Percentiles rank a stretch among this genome's conserved stretches.
These are phyloP conservation scores for Arthrobotrys sinensis DNA, from an alignment of 2,329 filamentous ascomycete species.

Conservation along the genomic window DNA sequence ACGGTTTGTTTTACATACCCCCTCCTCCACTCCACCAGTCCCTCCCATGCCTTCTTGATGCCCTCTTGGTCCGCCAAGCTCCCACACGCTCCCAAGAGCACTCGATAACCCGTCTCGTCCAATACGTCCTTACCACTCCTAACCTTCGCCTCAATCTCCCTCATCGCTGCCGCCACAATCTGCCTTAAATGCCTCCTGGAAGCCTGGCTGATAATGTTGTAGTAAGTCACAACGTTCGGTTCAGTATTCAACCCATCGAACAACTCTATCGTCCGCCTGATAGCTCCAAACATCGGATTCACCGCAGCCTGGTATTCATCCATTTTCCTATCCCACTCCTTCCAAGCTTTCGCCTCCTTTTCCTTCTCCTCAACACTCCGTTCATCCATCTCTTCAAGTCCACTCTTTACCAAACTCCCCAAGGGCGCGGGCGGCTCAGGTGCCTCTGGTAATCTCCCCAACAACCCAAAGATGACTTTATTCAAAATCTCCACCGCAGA, in stretches of 20 bases:
- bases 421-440: slow-evolving; percentile 42
- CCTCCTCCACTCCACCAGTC: slow-evolving; percentile 27
- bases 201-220: slow-evolving; percentile 67
- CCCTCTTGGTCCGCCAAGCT: slow-evolving; percentile 39
- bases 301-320: slow-evolving; percentile 44
- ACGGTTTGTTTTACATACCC: not conserved
- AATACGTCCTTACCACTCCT: slow-evolving; percentile 2
- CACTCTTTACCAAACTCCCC: slow-evolving; percentile 18
- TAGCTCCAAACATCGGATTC: slow-evolving; percentile 62
- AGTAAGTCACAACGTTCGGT: slow-evolving; percentile 66
- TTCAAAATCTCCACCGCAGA: slow-evolving; percentile 66
- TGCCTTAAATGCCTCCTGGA: slow-evolving; percentile 65
- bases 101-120: slow-evolving; percentile 30
- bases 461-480: slow-evolving; percentile 68
- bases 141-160: slow-evolving; percentile 26
- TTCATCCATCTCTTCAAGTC: not conserved
- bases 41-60: slow-evolving; percentile 40
- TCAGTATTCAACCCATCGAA: slow-evolving; percentile 64
- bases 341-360: slow-evolving; percentile 28
- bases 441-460: slow-evolving; percentile 67
- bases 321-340: slow-evolving; percentile 48
- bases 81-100: slow-evolving; percentile 36
- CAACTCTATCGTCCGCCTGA: slow-evolving; percentile 65
- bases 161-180: slow-evolving; percentile 35
- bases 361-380: slow-evolving; percentile 26